A percentile compares a stretch with the other conserved stretches of the same genome.
phyloP scores from a whole-genome alignment of 2,329 filamentous ascomycete species.

The Dactylellina parvicollis region DNA sequence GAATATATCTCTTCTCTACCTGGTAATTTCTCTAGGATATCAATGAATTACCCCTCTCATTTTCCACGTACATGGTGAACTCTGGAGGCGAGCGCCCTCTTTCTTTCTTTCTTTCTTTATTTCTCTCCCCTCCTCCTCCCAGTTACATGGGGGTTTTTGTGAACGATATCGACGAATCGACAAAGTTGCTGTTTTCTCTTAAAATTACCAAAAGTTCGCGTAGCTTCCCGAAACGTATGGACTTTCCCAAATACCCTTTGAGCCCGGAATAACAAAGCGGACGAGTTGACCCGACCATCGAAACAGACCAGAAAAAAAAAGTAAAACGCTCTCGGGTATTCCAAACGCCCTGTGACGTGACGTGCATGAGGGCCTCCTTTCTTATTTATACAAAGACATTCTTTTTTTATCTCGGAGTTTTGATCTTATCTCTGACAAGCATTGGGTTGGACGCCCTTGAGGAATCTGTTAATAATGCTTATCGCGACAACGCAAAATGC shows the following conservation, averaged over 20 bases:
- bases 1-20: no score
- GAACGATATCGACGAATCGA: background rate
- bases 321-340: background rate
- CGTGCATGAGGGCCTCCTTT: background rate
- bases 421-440: background rate
- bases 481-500: conserved; percentile 33
- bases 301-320: background rate
- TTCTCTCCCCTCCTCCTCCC: no score
- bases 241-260: background rate
- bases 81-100: no score
- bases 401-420: conserved; percentile 1
- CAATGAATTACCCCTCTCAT: no score
- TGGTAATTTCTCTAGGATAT: no score
- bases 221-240: background rate
- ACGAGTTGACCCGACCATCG: background rate
- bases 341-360: background rate
- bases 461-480: conserved; percentile 41
- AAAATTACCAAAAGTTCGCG: background rate
- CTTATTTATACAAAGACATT: no score
- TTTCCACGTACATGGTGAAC: no score
- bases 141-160: no score
- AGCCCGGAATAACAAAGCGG: background rate
- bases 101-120: no score
- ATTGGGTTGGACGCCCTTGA: background rate
- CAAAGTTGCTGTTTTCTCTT: background rate